Base-by-base conservation (phyloP, 768 basidiomycete species). In the Lactarius indigo region DNA sequence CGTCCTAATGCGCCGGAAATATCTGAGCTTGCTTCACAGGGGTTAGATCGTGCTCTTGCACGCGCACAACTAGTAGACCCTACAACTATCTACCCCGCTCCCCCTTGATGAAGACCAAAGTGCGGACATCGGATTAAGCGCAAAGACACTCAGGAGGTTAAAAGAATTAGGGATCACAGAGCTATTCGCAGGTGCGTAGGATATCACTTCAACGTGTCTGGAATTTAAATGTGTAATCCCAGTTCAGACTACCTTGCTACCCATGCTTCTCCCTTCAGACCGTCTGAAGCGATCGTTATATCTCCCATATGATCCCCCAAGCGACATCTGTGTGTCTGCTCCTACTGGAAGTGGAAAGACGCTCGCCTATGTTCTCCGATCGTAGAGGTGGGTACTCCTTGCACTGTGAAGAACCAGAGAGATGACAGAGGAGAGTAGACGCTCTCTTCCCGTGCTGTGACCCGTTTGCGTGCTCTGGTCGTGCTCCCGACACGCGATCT, bases 341-440 rank as follows among this genome's bases (percentile, higher is more conserved):
- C 97, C 97, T 0, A 99, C 97, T 0, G 97, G 97, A 28, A 97
- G 95, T 71, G 97, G 97, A 0, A 99, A 99, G 77, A 99, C 96
- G 0, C 82, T 99, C 33, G 92, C 94, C n/a, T 99, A 99, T 78
- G 92, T 89, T 1, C 78, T 98, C 39, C 97, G 1, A 91, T 98
- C 63, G 82, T 97, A 35, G 94, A 97, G 83, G 94, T 90, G 64
- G 65, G 78, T 62, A 37, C 17, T 35, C 17, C 28, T 37, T 20
- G 57, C 20, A n/a, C 20, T 2, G 18, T 15, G 31, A 26, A 8
- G 8, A 33, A 20, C 44, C 15, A 44, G 56, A 57, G 30, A 23
- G 15, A 5, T 26, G 63, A 61, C 37, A 1, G 5, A n/a, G 9
- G 37, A 42, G 55, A 55, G 15, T 41, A 96, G 92, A 81, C 88